Base-by-base conservation (phyloP, 768 basidiomycete genomes). In the Crassisporium funariophilum region DNA sequence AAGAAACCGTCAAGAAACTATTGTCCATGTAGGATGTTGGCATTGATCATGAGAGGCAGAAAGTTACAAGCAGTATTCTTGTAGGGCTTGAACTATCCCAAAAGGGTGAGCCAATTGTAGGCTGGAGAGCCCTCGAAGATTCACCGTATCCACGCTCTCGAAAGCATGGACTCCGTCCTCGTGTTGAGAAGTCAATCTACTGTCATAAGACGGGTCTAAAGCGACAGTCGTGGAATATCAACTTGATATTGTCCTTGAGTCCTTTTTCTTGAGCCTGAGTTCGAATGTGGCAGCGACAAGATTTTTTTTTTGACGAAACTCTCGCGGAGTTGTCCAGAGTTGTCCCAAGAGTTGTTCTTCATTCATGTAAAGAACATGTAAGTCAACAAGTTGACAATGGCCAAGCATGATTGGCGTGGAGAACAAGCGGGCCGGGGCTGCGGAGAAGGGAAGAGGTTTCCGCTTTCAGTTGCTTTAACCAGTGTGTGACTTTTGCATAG, bases 281-380 rank as follows among this genome's bases (percentile, higher is more conserved):
- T 85, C 82, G 55, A 85, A 81, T 2, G 71, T 65, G 16, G 80
- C 82, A 2, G 75, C 79, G 23, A 83, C 75, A 4, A 66, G 61
- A 57, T 81, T 80, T 25, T 55, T 62, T 11, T 73, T 66, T n/a
- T n/a, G n/a, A n/a, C n/a, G 0, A 56, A 21, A 51, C 79, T 62
- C 51, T 83, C 80, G 55, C 77, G 75, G 4, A 83, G 60, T 52
- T 83, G 82, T 76, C 55, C 79, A 81, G 52, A 22, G 13, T 15
- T 16, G 21, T 5, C 33, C 19, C 8, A 19, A 2, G 22, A 31
- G 16, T 41, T 34, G 25, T 25, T 41, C 23, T 16, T n/a, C 4
- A 35, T 27, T 33, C n/a, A 35, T 29, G 23, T 25, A 25, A 21
- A 13, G 2, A 45, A 46, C n/a, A n/a, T n/a, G n/a, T n/a, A n/a